phyloP scores from a whole-genome alignment of 208 protist species.

The Trypanosomatidae sp. region DNA sequence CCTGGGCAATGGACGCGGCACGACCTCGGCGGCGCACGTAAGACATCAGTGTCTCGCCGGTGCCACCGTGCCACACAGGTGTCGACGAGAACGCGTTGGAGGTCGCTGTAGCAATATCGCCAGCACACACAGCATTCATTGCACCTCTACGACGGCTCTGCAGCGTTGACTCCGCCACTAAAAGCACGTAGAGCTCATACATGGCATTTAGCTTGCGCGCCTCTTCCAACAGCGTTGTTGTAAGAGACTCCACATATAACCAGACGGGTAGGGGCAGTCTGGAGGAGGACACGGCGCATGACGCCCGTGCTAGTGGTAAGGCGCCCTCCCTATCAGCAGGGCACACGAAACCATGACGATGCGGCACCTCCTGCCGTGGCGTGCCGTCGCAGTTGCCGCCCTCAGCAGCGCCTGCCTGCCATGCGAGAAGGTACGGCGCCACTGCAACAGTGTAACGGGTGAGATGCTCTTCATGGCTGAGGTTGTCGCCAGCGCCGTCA shows the following conservation, averaged over 20 bases:
- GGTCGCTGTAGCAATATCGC: neutral
- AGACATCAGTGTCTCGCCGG: constrained; percentile 13
- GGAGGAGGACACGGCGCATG: neutral
- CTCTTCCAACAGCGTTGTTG: constrained; percentile 27
- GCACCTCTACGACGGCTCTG: constrained; percentile 1
- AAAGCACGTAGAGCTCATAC: constrained; percentile 20
- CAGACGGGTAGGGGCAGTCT: constrained; percentile 22
- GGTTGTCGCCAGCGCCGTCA: neutral
- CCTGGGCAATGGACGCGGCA: constrained; percentile 1
- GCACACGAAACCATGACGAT: neutral
- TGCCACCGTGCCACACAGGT: constrained; percentile 15
- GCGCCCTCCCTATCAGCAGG: neutral
- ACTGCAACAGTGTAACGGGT: constrained; percentile 15
- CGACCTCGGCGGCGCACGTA: constrained; percentile 20
- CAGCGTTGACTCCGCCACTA: constrained; percentile 16
- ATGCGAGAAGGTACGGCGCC: constrained; percentile 29
- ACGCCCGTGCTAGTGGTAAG: neutral
- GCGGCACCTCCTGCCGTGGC: neutral
- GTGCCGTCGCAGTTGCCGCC: neutral
- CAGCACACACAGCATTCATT: neutral
- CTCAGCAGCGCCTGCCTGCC: neutral
- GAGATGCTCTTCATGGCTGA: constrained; percentile 3
- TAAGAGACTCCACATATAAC: constrained; percentile 27
- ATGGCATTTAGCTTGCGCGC: constrained; percentile 26
- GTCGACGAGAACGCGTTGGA: constrained; percentile 4